A percentile compares a stretch with the other conserved stretches of the same genome.
phyloP scores from a whole-genome alignment of 2,329 filamentous ascomycete genomes.

The Exutisphaerella laricina region DNA sequence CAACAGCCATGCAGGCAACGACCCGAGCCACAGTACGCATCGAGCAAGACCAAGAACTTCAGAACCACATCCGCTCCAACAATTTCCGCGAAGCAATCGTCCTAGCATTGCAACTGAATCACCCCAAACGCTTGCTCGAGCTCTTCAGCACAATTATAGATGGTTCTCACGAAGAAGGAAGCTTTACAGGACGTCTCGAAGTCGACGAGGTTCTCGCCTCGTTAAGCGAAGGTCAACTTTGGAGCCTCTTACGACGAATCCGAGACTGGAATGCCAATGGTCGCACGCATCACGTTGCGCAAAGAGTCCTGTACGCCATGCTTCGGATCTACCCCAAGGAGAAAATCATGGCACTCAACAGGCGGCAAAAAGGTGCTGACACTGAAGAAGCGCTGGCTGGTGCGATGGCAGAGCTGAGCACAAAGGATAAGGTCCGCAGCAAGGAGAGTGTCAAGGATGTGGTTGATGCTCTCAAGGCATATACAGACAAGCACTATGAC shows the following conservation, averaged over 20 bases:
- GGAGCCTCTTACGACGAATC: slow-evolving; percentile 70
- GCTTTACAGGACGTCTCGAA: slow-evolving; percentile 56
- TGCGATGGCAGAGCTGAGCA: slow-evolving; percentile 30
- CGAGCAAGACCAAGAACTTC: slow-evolving; percentile 88
- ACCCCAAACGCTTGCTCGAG: slow-evolving; percentile 77
- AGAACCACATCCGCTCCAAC: slow-evolving; percentile 83
- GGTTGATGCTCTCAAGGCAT: slow-evolving; percentile 76
- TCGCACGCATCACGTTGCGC: slow-evolving; percentile 75
- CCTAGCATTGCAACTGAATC: slow-evolving; percentile 86
- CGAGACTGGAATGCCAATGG: slow-evolving; percentile 98
- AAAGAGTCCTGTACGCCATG: slow-evolving; percentile 74
- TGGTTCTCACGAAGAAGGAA: slow-evolving; percentile 56
- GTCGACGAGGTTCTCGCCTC: slow-evolving; percentile 80
- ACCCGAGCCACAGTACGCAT: slow-evolving; percentile 71
- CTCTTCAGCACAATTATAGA: slow-evolving; percentile 78
- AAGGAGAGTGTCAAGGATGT: slow-evolving; percentile 74
- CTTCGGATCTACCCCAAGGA: slow-evolving; percentile 75
- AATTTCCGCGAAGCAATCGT: slow-evolving; percentile 92
- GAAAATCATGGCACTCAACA: slow-evolving; percentile 55
- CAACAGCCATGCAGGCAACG: slow-evolving; percentile 69
- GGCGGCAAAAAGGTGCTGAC: slow-evolving; percentile 27
- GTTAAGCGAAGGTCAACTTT: slow-evolving; percentile 80
- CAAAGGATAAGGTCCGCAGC: slow-evolving; percentile 35
- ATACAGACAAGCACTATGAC: slow-evolving; percentile 90
- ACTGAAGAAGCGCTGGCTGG: slow-evolving; percentile 27